Evolutionary conservation across 441 rosid species (phyloP), one percentile per base, ranked within the genome.

Genomic region (Euphorbia celastroides): DNA sequence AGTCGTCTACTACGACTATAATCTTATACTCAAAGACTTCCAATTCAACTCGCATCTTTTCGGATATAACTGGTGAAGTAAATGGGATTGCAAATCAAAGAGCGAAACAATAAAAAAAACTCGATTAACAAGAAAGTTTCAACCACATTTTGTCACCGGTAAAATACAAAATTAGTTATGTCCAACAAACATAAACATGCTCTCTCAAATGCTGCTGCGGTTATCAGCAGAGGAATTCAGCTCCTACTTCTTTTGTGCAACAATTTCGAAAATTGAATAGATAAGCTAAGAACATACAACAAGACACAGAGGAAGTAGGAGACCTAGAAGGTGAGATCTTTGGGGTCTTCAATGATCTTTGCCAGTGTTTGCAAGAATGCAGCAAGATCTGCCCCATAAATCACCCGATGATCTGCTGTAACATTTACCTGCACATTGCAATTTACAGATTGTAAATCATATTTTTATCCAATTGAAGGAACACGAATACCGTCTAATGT

Each of bases 371-470:
- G 87, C 54, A 94, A 92, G 81, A 89, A 92, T 54, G 94, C 86
- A 11, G 99, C 98, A 81, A 92, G 82, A 83, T 92, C 94, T 64
- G 99, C 98, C 51, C 99, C 98, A 50, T 92, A 89, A 7, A 90
- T 64, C 32, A 92, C 88, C 28, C 93, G 84, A 82, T 92, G 97
- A 82, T 94, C 98, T 12, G 97, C 97, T n/a, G 99, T 92, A 70
- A 92, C 98, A 72, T 94, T 94, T 80, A 94, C 97, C 98, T 94
- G 89, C 62, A 71, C 28, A n/a, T 34, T 31, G 16, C 28, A 38
- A 2, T 14, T 5, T 41, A 36, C 22, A 10, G 64, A 22, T 1
- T 23, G 16, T 0, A n/a, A n/a, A n/a, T n/a, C n/a, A 17, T 38
- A 41, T 51, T 22, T 28, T 57, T 23, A 55, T 14, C 10, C 41